phyloP scores from a whole-genome alignment of 805 yeast genomes.

The Isabelozyma heimii region DNA sequence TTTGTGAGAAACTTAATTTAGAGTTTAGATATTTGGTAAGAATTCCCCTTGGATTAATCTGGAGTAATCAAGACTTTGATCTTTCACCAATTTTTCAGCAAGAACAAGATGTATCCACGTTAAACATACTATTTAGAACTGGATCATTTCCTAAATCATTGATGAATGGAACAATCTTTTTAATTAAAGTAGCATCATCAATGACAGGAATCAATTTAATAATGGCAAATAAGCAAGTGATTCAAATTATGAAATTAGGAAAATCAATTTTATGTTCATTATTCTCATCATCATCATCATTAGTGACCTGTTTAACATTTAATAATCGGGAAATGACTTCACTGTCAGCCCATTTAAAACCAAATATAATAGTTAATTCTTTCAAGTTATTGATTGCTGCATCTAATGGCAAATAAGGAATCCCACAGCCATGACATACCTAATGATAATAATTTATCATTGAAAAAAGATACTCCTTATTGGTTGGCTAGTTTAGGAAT shows the following conservation, averaged over 20 bases:
- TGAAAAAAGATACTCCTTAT: conserved; percentile 89
- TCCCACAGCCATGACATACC: conserved; percentile 99
- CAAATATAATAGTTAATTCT: conserved; percentile 81
- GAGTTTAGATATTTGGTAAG: conserved; percentile 48
- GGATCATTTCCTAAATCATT: conserved; percentile 68
- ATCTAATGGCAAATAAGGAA: conserved; percentile 89
- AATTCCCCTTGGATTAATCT: conserved; percentile 43
- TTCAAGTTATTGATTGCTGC: conserved; percentile 88
- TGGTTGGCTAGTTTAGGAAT: conserved; percentile 93
- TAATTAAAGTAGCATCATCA: conserved; percentile 49
- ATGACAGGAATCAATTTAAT: conserved; percentile 80
- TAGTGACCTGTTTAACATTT: conserved; percentile 14
- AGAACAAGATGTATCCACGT: conserved; percentile 82
- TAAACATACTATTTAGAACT: conserved; percentile 94
- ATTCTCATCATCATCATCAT: conserved; percentile 18
- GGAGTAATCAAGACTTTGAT: conserved; percentile 18
- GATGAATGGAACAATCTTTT: conserved; percentile 76
- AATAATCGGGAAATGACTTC: conserved; percentile 80
- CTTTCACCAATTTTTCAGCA: conserved; percentile 47
- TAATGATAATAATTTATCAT: conserved; percentile 83
- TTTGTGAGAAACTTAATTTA: too few species aligned
- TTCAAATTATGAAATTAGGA: conserved; percentile 83
- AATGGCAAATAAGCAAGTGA: conserved; percentile 86
- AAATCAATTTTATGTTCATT: conserved; percentile 40
- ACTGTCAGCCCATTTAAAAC: conserved; percentile 87